Percentiles rank a stretch among this genome's conserved stretches.
These are phyloP conservation scores for Nannizzia gypsea DNA, from an alignment of 2,329 filamentous ascomycete species.

Conservation along the genomic window DNA sequence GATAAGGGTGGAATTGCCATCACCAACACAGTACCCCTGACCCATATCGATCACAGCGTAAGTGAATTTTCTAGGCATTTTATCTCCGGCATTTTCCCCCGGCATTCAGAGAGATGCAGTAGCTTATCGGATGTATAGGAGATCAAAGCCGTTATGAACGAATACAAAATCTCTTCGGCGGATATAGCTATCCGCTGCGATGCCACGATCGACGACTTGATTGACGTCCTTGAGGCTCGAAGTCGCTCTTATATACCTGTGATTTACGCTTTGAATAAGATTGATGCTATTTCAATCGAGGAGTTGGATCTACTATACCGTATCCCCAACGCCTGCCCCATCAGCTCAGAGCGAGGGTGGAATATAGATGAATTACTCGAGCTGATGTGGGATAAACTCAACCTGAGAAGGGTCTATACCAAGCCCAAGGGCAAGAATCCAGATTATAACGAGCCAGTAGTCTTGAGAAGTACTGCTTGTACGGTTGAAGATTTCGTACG, in stretches of 20 bases:
- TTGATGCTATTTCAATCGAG: conserved; percentile 94
- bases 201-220: conserved; percentile 91
- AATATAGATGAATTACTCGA: conserved; percentile 95
- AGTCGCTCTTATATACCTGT: conserved; percentile 96
- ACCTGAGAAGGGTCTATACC: conserved; percentile 84
- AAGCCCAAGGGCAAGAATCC: conserved; percentile 94
- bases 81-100: too few species aligned
- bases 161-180: conserved; percentile 92
- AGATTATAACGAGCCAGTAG: conserved; percentile 84
- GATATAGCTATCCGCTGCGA: conserved; percentile 97
- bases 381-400: conserved; percentile 96
- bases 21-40: conserved; percentile 83
- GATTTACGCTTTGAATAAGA: conserved; percentile 98
- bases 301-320: conserved; percentile 92
- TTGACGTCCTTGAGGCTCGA: conserved; percentile 90
- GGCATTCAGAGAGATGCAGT: too few species aligned
- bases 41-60: conserved; percentile 77
- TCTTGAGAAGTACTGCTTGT: conserved; percentile 67
- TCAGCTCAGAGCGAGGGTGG: conserved; percentile 96
- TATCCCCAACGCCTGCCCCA: conserved; percentile 92
- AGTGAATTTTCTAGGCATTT: conserved; percentile 11
- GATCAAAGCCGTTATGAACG: conserved; percentile 94
- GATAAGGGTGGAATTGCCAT: conserved; percentile 96
- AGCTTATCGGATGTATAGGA: conserved; percentile 39
- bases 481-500: conserved; percentile 96